Base-by-base conservation (phyloP, 257 asterid genomes). In the Galeopsis tetrahit region DNA sequence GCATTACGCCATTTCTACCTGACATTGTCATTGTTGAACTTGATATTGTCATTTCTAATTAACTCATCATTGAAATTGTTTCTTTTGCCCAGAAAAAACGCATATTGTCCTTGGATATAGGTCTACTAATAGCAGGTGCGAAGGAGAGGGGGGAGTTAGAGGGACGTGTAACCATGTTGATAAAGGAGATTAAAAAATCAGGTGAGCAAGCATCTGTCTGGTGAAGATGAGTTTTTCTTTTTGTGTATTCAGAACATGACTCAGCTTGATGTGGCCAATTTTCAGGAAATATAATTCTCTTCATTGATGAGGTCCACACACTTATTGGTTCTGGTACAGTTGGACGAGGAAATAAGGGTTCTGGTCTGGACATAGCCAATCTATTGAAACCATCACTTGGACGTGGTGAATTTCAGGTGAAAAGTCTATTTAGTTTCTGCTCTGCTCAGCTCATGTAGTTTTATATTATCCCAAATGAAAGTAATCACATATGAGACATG, bases 61-160 rank as follows among this genome's bases (percentile, higher is more conserved):
- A 55, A 8, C 61, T 55, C 5, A 73, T 79, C 43, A 44, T 60
- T 44, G 7, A 15, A 68, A 51, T 66, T 80, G 67, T 86, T 80
- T 70, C 62, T 76, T 65, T 68, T 81, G 62, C 62, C 66, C 97
- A 94, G 99, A 77, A 87, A 79, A 94, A 91, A 84, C 95, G 96
- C 66, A 80, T 94, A 75, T 42, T 91, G 80, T 85, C 97, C 71
- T 83, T 94, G 80, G 99, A 91, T 81, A 80, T 89, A 69, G 99
- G 99, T 73, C 89, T 91, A 51, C 80, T 94, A 43, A 84, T 94
- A 77, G 89, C 99, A 63, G 99, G 99, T 71, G 93, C 99, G 7
- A 94, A 94, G 89, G 99, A 94, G 87, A 84, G 99, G 85, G 99
- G 99, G 5, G 99, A 94, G 74, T 73, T 94, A 81, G 99, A 94